phyloP scores from a whole-genome alignment of 805 yeast species.

The Gaillardinia entomophila region DNA sequence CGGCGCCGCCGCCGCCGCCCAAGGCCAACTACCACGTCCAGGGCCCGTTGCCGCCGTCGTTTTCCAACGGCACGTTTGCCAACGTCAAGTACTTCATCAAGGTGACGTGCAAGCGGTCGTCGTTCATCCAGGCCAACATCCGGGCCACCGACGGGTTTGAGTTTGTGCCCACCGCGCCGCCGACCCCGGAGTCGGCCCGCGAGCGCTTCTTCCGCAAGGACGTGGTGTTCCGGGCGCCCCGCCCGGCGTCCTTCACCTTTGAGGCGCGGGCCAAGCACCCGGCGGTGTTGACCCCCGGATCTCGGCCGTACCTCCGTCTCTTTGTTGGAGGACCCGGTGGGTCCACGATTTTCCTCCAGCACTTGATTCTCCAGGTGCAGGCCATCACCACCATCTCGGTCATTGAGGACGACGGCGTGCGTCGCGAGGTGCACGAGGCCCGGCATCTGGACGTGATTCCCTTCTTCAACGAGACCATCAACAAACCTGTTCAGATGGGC shows the following conservation, averaged over 20 bases:
- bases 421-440: conserved; percentile 21
- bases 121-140: conserved; percentile 42
- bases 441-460: conserved; percentile 16
- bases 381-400: conserved; percentile 20
- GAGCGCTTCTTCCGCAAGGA: neutral
- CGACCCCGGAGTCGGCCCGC: conserved; percentile 5
- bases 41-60: conserved; percentile 9
- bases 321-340: conserved; percentile 20
- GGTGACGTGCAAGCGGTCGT: conserved; percentile 52
- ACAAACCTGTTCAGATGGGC: conserved; percentile 23
- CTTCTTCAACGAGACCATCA: conserved; percentile 27
- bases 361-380: conserved; percentile 26
- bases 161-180: conserved; percentile 37
- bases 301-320: conserved; percentile 29
- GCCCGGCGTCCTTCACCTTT: conserved; percentile 21
- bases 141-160: conserved; percentile 45
- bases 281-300: conserved; percentile 40
- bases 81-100: conserved; percentile 50
- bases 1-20: neutral
- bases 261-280: conserved; percentile 48
- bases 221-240: neutral
- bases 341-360: conserved; percentile 38
- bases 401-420: conserved; percentile 10
- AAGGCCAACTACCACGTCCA: conserved; percentile 4
- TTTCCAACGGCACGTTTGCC: conserved; percentile 23